Conservation (phyloP, 352 stramenopile species). For the Phytophthora parvispora region DNA sequence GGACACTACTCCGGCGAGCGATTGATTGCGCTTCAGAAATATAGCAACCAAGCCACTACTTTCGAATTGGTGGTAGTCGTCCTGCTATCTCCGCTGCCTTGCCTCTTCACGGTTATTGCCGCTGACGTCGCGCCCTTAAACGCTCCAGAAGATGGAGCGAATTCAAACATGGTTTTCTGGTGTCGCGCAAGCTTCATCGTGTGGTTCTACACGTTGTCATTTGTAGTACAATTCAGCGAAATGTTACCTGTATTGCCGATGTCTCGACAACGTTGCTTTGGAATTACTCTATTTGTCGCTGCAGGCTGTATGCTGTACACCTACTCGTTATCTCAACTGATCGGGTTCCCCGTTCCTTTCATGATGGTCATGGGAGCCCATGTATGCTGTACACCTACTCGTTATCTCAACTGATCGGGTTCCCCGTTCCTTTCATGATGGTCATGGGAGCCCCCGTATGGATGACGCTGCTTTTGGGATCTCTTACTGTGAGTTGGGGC, state of each 20-base stretch:
- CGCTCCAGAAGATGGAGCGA: constrained; percentile 9
- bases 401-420: constrained; percentile 12
- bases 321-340: constrained; percentile 6
- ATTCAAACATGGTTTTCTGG: constrained; percentile 18
- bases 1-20: neutral
- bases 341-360: constrained; percentile 32
- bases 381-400: constrained; percentile 7
- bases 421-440: constrained; percentile 29
- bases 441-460: constrained; percentile 7
- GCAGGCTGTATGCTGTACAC: neutral
- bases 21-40: constrained; percentile 8
- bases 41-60: neutral
- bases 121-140: constrained; percentile 7
- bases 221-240: constrained; percentile 12
- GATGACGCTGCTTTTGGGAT: constrained; percentile 6
- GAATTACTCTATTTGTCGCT: constrained; percentile 20
- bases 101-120: neutral
- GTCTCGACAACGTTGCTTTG: constrained; percentile 6
- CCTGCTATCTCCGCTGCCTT: constrained; percentile 2
- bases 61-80: neutral
- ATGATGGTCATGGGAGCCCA: constrained; percentile 11
- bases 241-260: constrained; percentile 11
- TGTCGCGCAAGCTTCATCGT: neutral
- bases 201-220: constrained; percentile 6
- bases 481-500: neutral